These are phyloP conservation scores for Torulaspora franciscae DNA, from an alignment of 805 yeast genomes.

Conservation along the genomic window DNA sequence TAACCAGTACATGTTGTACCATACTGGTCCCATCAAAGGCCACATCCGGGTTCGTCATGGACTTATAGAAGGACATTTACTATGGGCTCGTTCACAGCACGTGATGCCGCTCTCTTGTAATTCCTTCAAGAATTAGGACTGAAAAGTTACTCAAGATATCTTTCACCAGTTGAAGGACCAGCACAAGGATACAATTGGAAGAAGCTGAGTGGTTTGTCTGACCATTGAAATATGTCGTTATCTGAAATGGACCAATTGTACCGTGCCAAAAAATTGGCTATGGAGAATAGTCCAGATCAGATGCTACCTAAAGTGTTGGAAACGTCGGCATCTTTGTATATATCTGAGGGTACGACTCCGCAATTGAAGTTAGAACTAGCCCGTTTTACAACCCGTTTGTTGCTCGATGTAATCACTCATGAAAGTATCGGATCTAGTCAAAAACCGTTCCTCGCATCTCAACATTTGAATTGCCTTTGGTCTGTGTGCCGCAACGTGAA, in stretches of 20 bases:
- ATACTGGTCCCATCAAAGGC: too few relatives aligned
- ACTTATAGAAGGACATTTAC: too few relatives aligned
- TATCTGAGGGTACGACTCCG: conserved; percentile 10
- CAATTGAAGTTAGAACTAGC: conserved; percentile 15
- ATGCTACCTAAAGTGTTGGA: conserved; percentile 34
- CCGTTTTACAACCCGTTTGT: conserved; percentile 24
- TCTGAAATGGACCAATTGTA: conserved; percentile 27
- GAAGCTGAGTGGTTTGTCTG: neutral
- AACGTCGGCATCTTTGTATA: conserved; percentile 25
- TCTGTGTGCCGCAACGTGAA: conserved; percentile 21
- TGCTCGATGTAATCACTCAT: conserved; percentile 27
- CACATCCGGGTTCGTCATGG: too few relatives aligned
- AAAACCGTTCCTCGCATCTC: conserved; percentile 32
- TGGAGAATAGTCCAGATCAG: conserved; percentile 29
- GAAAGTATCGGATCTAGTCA: conserved; percentile 23
- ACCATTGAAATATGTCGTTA: conserved; percentile 9
- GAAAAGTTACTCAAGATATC: neutral
- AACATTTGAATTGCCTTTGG: conserved; percentile 27
- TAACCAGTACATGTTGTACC: too few relatives aligned
- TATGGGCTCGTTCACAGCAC: too few relatives aligned
- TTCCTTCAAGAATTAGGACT: too few relatives aligned
- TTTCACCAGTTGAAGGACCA: neutral
- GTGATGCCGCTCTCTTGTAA: too few relatives aligned
- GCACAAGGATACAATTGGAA: neutral
- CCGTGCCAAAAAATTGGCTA: conserved; percentile 32